Evolutionary conservation across 768 basidiomycete species (phyloP).

Genomic region (Pleurotus platypus): DNA sequence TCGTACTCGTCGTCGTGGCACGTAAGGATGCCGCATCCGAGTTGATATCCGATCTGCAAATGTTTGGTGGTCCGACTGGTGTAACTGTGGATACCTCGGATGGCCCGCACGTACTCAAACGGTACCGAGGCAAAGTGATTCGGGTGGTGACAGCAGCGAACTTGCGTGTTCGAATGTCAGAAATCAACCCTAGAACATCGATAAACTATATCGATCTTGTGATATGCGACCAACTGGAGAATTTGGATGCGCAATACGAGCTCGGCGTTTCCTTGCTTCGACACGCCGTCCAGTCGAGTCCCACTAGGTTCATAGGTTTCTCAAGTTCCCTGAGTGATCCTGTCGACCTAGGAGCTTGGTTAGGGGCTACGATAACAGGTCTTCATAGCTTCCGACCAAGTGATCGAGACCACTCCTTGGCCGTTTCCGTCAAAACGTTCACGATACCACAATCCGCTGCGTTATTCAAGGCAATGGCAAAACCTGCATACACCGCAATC

Average conservation of each 20-base stretch:
- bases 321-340: conserved; percentile 80
- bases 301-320: conserved; percentile 75
- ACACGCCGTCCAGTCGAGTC: conserved; percentile 54
- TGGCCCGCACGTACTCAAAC: conserved; percentile 30
- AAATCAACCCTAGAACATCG: conserved; percentile 21
- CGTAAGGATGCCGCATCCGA: conserved; percentile 54
- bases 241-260: conserved; percentile 80
- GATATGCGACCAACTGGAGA: conserved; percentile 82
- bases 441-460: conserved; percentile 83
- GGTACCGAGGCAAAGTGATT: conserved; percentile 40
- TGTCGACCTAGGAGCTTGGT: conserved; percentile 78
- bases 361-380: conserved; percentile 60
- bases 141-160: conserved; percentile 53
- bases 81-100: conserved; percentile 37
- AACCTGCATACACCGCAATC: conserved; percentile 82
- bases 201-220: conserved; percentile 55
- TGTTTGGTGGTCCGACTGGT: conserved; percentile 29
- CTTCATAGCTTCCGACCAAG: conserved; percentile 77
- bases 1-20: conserved; percentile 64
- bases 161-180: conserved; percentile 42
- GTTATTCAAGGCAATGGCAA: conserved; percentile 88
- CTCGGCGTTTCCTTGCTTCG: conserved; percentile 73
- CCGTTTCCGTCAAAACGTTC: conserved; percentile 69
- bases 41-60: conserved; percentile 48
- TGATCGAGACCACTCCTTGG: conserved; percentile 79